Evolutionary conservation across 441 rosid species (phyloP).

Genomic region (Adansonia rubrostipa): DNA sequence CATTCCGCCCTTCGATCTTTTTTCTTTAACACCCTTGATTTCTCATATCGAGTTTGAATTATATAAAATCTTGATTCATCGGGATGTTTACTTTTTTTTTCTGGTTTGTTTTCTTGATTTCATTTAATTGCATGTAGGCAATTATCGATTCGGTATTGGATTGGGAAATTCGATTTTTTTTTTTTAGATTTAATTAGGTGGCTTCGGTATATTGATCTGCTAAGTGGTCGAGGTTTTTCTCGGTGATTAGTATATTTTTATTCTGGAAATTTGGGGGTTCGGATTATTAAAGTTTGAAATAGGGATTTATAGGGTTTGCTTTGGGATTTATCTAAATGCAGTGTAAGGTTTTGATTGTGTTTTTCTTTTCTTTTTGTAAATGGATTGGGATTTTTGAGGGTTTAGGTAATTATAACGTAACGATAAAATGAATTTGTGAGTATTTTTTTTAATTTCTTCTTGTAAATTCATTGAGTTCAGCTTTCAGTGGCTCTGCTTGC

Average conservation of each 20-base stretch:
- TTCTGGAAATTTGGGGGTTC: not conserved
- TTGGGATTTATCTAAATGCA: conserved; percentile 5
- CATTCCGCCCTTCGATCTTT: conserved; percentile 32
- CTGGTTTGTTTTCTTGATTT: not conserved
- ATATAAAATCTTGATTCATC: not conserved
- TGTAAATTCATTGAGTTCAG: conserved; percentile 1
- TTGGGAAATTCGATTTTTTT: conserved; percentile 7
- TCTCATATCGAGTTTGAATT: not conserved
- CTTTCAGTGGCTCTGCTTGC: not conserved
- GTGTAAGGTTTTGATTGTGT: conserved; percentile 14
- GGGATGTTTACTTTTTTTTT: not conserved
- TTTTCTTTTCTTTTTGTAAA: not conserved
- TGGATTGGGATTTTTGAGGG: conserved; percentile 18
- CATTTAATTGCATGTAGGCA: conserved; percentile 30
- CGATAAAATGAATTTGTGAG: not conserved
- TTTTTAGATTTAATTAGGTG: conserved; percentile 9
- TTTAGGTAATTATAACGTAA: conserved; percentile 8
- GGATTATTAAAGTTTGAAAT: conserved; percentile 4
- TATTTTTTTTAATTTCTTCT: not conserved
- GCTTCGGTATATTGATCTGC: not conserved
- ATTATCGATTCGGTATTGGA: conserved; percentile 19
- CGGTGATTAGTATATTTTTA: not conserved
- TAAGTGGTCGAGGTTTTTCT: not conserved
- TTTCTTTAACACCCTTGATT: conserved; percentile 8
- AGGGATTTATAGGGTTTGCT: conserved; percentile 30